Conservation (phyloP, 1,284 basidiomycete genomes). For the Butyriboletus appendiculatus region DNA sequence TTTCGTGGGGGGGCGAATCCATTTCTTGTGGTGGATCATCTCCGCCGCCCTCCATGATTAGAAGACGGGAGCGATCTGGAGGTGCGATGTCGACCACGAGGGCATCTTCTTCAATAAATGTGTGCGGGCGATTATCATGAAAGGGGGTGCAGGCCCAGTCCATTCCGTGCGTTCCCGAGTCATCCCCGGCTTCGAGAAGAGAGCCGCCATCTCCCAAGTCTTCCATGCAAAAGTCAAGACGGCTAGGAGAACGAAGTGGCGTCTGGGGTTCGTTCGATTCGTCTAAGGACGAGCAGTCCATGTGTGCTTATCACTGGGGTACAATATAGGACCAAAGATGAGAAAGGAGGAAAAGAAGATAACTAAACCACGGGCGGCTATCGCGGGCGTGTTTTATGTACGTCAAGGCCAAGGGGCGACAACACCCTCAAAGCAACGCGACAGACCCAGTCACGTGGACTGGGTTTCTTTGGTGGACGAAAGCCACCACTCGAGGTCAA, state of each 20-base stretch:
- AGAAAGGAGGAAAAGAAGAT: background rate
- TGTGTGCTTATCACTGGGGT: background rate
- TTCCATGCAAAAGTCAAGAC: slow-evolving; percentile 33
- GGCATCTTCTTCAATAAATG: slow-evolving; percentile 11
- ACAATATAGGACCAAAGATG: background rate
- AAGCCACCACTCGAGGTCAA: slow-evolving; percentile 4
- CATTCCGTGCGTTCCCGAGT: slow-evolving; percentile 4
- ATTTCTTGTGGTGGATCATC: slow-evolving; percentile 5
- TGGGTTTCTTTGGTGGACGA: slow-evolving; percentile 16
- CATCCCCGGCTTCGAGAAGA: background rate
- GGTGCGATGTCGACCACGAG: slow-evolving; percentile 6
- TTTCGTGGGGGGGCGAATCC: slow-evolving; percentile 4
- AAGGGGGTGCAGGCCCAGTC: slow-evolving; percentile 13
- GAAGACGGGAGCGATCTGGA: background rate
- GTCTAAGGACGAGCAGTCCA: slow-evolving; percentile 18
- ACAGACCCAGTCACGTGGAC: slow-evolving; percentile 27
- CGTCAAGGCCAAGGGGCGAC: slow-evolving; percentile 11
- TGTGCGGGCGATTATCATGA: background rate
- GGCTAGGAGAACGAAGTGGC: slow-evolving; percentile 34
- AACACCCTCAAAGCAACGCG: slow-evolving; percentile 25
- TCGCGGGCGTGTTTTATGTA: slow-evolving; percentile 9
- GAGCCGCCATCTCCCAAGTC: background rate
- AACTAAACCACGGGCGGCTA: background rate
- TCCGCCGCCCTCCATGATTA: background rate
- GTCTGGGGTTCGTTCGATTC: slow-evolving; percentile 13